These are phyloP conservation scores for Boletus patriciae DNA, from an alignment of 768 basidiomycete species.

Conservation along the genomic window DNA sequence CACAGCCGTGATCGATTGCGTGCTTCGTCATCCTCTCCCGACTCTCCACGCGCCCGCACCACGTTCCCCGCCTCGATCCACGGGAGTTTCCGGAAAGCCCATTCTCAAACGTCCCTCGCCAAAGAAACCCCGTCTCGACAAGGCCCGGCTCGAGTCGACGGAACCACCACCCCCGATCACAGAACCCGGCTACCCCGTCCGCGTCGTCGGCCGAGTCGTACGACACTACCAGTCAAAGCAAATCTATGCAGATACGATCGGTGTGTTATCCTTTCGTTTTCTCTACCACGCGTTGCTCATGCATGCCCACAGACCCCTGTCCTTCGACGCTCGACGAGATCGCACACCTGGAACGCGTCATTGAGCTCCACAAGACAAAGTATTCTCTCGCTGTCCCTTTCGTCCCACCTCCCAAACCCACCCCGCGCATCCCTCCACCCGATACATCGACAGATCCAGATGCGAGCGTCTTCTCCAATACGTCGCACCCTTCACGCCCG, in stretches of 20 bases:
- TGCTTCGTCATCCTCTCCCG: constrained; percentile 42
- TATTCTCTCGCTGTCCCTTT: constrained; percentile 55
- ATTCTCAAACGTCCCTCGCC: constrained; percentile 3
- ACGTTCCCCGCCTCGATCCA: constrained; percentile 9
- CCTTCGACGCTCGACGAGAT: constrained; percentile 58
- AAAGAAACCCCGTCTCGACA: constrained; percentile 18
- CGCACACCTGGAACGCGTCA: constrained; percentile 53
- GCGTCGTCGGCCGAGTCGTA: constrained; percentile 47
- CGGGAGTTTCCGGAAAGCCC: background rate
- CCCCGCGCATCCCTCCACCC: constrained; percentile 1
- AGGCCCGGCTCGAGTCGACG: background rate
- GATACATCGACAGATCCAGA: background rate
- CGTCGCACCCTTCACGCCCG: constrained; percentile 2
- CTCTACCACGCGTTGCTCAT: background rate
- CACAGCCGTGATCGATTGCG: constrained; percentile 69
- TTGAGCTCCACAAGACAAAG: constrained; percentile 48
- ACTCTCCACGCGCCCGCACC: constrained; percentile 17
- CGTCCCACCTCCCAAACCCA: constrained; percentile 32
- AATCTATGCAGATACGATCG: constrained; percentile 49
- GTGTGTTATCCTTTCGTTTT: constrained; percentile 35
- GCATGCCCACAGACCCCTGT: constrained; percentile 40
- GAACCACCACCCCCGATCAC: constrained; percentile 40
- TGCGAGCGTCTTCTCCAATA: constrained; percentile 11
- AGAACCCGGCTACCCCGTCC: constrained; percentile 47
- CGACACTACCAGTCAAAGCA: constrained; percentile 44